These are phyloP conservation scores for Colletotrichum falcatum DNA, from an alignment of 2,329 filamentous ascomycete species.

Conservation along the genomic window DNA sequence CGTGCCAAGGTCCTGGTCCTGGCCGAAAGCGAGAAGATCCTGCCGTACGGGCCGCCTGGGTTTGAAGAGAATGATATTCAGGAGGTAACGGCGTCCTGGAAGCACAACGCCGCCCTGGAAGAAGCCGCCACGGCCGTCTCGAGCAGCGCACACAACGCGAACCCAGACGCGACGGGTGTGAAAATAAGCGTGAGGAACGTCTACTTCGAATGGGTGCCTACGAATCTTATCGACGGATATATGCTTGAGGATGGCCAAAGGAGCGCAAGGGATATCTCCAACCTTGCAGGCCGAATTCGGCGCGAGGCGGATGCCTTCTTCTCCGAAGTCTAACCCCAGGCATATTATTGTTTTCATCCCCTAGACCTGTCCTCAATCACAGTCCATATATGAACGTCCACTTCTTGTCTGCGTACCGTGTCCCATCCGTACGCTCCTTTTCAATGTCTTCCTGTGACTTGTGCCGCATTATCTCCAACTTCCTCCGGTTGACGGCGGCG, in stretches of 20 bases:
- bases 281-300: conserved; percentile 53
- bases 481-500: conserved; percentile 45
- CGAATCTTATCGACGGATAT: conserved; percentile 63
- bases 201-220: conserved; percentile 72
- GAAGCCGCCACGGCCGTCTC: conserved; percentile 21
- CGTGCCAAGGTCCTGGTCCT: conserved; percentile 64
- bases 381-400: conserved; percentile 48
- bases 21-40: conserved; percentile 71
- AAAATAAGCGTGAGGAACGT: conserved; percentile 56
- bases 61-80: conserved; percentile 60
- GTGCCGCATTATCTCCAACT: conserved; percentile 39
- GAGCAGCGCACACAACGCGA: conserved; percentile 31
- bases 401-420: conserved; percentile 47
- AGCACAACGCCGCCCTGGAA: not conserved
- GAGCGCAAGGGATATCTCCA: conserved; percentile 53
- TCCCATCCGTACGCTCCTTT: conserved; percentile 41
- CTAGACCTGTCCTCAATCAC: conserved; percentile 31
- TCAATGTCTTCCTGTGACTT: conserved; percentile 45
- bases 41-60: conserved; percentile 56
- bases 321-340: conserved; percentile 49
- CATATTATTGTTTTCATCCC: no score
- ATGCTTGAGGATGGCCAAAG: conserved; percentile 65
- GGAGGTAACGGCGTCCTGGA: conserved; percentile 65
- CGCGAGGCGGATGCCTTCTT: conserved; percentile 57
- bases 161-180: not conserved